These are phyloP conservation scores for Cucurbita argyrosperma DNA, from an alignment of 306 rosid species.

Conservation along the genomic window DNA sequence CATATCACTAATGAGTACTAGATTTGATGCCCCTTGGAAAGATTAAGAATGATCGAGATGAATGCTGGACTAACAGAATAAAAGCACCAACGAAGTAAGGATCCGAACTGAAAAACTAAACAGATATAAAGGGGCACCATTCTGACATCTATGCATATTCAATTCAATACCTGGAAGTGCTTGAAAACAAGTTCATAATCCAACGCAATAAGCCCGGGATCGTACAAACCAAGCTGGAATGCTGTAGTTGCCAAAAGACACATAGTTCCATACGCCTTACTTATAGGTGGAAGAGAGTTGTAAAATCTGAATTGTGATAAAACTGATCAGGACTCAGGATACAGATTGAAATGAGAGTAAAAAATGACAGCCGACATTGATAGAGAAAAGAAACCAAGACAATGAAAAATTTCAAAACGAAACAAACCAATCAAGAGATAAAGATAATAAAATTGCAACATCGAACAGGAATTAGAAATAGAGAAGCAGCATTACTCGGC, in stretches of 20 bases:
- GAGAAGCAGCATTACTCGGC: constrained; percentile 52
- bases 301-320: constrained; percentile 40
- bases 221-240: constrained; percentile 36
- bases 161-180: constrained; percentile 50
- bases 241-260: constrained; percentile 55
- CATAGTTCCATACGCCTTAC: constrained; percentile 73
- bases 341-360: background rate
- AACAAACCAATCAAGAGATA: background rate
- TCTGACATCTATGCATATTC: background rate
- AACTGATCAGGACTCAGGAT: background rate
- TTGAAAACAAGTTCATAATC: constrained; percentile 20
- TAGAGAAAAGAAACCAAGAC: background rate
- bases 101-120: background rate
- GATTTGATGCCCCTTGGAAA: background rate
- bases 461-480: background rate
- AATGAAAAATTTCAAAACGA: background rate
- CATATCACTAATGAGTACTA: background rate
- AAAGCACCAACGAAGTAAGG: background rate
- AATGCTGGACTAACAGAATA: background rate
- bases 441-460: background rate
- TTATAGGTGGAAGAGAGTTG: constrained; percentile 80
- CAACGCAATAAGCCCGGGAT: constrained; percentile 20
- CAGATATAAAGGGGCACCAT: background rate
- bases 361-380: background rate
- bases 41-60: background rate